A percentile compares a stretch with the other conserved stretches of the same genome.
Evolutionary conservation across 2,329 filamentous ascomycete genomes (phyloP).

Genomic region (Hymenoscyphus occultus): DNA sequence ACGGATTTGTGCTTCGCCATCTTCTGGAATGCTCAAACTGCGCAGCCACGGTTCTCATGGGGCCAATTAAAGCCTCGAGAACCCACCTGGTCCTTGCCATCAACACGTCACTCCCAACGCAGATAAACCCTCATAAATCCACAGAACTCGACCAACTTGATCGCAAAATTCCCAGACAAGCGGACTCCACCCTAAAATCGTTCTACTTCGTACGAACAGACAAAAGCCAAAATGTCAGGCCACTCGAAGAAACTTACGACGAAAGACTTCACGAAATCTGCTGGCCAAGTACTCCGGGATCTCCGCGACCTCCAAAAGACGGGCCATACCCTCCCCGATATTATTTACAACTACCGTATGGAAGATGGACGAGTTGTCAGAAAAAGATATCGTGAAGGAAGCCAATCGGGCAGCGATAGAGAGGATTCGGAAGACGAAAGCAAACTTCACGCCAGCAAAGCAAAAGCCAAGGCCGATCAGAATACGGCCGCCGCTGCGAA

Average conservation of each 20-base stretch:
- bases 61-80: background rate
- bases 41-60: background rate
- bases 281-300: background rate
- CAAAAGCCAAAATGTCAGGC: background rate
- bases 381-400: slow-evolving; percentile 9
- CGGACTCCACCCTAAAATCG: background rate
- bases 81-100: background rate
- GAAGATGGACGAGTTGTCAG: slow-evolving; percentile 1
- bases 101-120: background rate
- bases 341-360: slow-evolving; percentile 12
- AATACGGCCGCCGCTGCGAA: background rate
- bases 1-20: background rate
- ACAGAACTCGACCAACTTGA: background rate
- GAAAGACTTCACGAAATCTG: slow-evolving; percentile 5
- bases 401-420: background rate
- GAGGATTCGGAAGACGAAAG: background rate
- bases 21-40: background rate
- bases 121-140: background rate
- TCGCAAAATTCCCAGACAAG: background rate
- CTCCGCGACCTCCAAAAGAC: slow-evolving; percentile 9
- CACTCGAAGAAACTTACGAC: slow-evolving; percentile 8
- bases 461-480: background rate
- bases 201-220: background rate
- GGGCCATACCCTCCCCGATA: slow-evolving; percentile 5
- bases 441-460: background rate